A percentile compares a stretch with the other conserved stretches of the same genome.
These are phyloP conservation scores for Hypoxylon sp. DNA, from an alignment of 2,329 filamentous ascomycete species.

Conservation along the genomic window DNA sequence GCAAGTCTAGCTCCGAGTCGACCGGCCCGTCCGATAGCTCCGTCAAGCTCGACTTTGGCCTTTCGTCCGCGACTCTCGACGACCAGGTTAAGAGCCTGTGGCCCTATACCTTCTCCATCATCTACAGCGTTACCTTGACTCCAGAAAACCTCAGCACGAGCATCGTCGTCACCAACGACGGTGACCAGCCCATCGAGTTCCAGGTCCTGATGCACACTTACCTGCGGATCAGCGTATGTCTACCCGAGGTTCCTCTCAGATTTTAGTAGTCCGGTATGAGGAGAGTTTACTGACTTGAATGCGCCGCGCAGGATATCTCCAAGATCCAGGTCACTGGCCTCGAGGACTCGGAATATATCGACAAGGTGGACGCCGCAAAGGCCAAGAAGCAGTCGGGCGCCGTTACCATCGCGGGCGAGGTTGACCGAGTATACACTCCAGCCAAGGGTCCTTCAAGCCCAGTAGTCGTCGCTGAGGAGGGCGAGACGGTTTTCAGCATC, in stretches of 20 bases:
- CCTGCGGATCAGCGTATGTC: constrained; percentile 80
- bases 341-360: constrained; percentile 80
- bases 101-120: constrained; percentile 88
- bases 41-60: constrained; percentile 96
- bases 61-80: constrained; percentile 80
- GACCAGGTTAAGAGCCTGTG: constrained; percentile 79
- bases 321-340: constrained; percentile 82
- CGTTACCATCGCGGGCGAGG: constrained; percentile 81
- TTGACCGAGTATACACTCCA: constrained; percentile 89
- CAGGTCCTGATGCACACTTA: constrained; percentile 95
- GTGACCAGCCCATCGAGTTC: constrained; percentile 85
- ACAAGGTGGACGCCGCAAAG: constrained; percentile 81
- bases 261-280: background rate
- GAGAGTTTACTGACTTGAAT: constrained; percentile 15
- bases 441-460: constrained; percentile 70
- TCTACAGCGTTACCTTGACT: constrained; percentile 92
- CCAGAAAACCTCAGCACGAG: constrained; percentile 82
- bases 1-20: constrained; percentile 82
- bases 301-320: constrained; percentile 78
- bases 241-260: background rate
- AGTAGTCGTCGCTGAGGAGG: constrained; percentile 73
- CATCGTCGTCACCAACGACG: constrained; percentile 91
- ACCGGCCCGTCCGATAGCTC: constrained; percentile 71
- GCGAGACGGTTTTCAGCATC: constrained; percentile 77
- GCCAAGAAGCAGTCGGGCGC: constrained; percentile 75